Conservation (phyloP, 2,329 filamentous ascomycete genomes). For the Colletotrichum viniferum region DNA sequence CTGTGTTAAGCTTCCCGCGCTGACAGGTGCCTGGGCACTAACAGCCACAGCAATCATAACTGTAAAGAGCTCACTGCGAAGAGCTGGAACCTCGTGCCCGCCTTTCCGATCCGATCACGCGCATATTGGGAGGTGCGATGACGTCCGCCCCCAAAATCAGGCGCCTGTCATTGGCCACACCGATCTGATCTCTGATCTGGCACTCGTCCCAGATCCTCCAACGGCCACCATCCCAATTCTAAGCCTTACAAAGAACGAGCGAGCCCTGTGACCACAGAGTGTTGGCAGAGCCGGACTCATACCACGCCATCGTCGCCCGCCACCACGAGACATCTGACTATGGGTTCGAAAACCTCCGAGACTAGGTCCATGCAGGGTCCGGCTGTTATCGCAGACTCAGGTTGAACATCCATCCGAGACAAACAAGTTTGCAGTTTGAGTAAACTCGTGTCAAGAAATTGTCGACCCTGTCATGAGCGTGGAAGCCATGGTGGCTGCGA, state of each 20-base stretch:
- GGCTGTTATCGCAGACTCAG: neutral
- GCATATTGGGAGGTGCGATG: neutral
- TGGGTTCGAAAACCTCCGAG: neutral
- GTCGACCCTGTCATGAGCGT: neutral
- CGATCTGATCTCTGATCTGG: constrained; percentile 18
- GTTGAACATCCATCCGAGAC: neutral
- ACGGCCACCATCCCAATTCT: neutral
- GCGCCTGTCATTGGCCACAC: neutral
- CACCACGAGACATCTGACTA: neutral
- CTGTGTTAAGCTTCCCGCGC: constrained; percentile 9
- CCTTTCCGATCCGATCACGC: constrained; percentile 5
- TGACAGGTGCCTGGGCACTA: neutral
- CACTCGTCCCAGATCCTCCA: constrained; percentile 7
- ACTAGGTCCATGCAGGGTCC: constrained; percentile 2
- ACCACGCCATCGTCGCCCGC: neutral
- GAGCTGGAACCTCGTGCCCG: neutral
- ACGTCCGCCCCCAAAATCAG: neutral
- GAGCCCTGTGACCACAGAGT: neutral
- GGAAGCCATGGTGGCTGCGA: neutral
- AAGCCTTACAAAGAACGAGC: neutral
- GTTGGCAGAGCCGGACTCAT: neutral
- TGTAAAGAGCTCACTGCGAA: neutral
- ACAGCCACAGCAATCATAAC: neutral
- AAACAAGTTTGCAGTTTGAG: neutral
- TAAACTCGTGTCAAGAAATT: neutral